A percentile compares a stretch with the other conserved stretches of the same genome.
These are phyloP conservation scores for Pelargonium australe DNA, from an alignment of 441 rosid genomes.

Conservation along the genomic window DNA sequence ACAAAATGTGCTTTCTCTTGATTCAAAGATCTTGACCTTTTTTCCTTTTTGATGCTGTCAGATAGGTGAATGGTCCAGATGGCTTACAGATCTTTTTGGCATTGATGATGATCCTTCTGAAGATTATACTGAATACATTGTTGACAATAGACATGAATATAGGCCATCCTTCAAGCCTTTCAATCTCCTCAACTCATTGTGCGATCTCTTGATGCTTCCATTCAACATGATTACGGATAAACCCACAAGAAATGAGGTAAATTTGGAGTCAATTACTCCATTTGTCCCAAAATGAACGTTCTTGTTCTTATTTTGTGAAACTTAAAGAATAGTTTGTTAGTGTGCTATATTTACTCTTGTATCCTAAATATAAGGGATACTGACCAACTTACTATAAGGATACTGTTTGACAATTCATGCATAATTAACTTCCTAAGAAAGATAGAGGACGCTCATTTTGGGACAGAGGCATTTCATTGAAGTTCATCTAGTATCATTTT, in stretches of 20 bases:
- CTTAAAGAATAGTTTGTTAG: too few species aligned
- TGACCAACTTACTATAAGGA: too few species aligned
- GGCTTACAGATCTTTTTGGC: conserved; percentile 90
- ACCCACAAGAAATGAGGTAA: conserved; percentile 78
- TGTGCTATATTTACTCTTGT: too few species aligned
- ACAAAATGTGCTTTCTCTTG: neutral
- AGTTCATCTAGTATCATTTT: conserved; percentile 8
- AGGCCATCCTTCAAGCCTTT: conserved; percentile 60
- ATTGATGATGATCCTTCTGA: conserved; percentile 39
- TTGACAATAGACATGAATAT: conserved; percentile 19
- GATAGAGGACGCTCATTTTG: too few species aligned
- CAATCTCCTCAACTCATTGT: conserved; percentile 77
- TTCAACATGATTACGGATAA: conserved; percentile 72
- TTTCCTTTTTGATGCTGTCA: conserved; percentile 21
- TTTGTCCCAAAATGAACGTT: too few species aligned
- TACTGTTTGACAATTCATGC: too few species aligned
- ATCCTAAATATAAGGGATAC: too few species aligned
- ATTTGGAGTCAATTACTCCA: neutral
- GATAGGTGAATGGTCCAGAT: conserved; percentile 98
- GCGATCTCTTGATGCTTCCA: conserved; percentile 99
- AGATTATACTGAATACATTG: conserved; percentile 30
- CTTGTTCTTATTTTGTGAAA: too few species aligned
- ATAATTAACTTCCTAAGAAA: too few species aligned
- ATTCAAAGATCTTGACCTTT: neutral
- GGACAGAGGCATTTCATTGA: too few species aligned